phyloP scores from a whole-genome alignment of 2,329 filamentous ascomycete species.

The Alternaria hordeiaustralica region DNA sequence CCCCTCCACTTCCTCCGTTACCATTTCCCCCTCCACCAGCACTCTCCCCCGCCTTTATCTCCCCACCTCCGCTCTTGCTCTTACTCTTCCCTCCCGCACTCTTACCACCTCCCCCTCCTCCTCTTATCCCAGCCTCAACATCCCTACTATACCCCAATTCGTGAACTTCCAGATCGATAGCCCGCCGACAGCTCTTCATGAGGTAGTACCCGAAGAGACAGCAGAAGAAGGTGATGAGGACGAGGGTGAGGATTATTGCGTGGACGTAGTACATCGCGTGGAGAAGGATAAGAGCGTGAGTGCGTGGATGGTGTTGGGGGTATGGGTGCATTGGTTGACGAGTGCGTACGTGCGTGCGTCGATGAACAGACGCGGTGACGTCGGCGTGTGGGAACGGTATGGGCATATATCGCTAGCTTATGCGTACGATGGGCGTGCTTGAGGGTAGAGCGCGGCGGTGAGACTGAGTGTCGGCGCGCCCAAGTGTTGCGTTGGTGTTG shows the following conservation, averaged over 20 bases:
- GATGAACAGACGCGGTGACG: no score
- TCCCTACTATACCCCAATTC: conserved; percentile 11
- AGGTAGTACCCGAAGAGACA: conserved; percentile 26
- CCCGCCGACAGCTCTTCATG: conserved; percentile 19
- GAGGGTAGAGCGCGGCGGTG: neutral
- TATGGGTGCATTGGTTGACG: no score
- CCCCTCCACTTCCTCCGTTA: no score
- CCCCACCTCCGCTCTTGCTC: neutral
- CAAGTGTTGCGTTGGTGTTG: neutral
- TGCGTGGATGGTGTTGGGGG: neutral
- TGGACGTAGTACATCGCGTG: conserved; percentile 13
- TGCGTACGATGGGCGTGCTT: no score
- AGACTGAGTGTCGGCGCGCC: neutral
- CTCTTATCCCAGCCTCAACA: conserved; percentile 1
- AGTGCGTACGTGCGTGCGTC: no score
- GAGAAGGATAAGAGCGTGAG: no score
- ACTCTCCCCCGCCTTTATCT: neutral
- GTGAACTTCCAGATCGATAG: conserved; percentile 18
- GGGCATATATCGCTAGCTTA: no score
- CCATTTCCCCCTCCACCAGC: neutral
- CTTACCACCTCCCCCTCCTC: neutral
- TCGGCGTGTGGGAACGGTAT: no score
- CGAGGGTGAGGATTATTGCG: conserved; percentile 21
- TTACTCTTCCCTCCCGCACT: neutral
- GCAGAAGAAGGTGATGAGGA: conserved; percentile 20